A percentile compares a stretch with the other conserved stretches of the same genome.
Evolutionary conservation across 2,329 filamentous ascomycete species (phyloP).

Genomic region (Fusarium beomiforme): DNA sequence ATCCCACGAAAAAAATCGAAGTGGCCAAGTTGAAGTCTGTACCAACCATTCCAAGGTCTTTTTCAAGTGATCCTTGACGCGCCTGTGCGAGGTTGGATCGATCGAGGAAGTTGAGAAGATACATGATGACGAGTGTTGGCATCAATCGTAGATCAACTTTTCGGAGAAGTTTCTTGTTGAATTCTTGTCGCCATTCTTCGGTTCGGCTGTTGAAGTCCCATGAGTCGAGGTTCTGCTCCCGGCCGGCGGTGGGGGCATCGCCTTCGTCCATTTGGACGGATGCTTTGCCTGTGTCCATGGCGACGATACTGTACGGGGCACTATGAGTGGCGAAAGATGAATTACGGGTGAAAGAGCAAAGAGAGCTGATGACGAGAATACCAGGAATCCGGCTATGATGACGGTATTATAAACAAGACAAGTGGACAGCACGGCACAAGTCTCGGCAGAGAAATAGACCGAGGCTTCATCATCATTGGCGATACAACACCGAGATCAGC

Average conservation of each 20-base stretch:
- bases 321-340: accelerated
- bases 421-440: background rate
- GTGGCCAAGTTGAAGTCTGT: conserved; percentile 69
- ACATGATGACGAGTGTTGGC: conserved; percentile 64
- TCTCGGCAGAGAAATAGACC: conserved; percentile 1
- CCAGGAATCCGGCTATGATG: background rate
- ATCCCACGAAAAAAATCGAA: conserved; percentile 70
- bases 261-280: conserved; percentile 31
- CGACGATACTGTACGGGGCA: background rate
- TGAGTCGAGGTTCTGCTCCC: conserved; percentile 8
- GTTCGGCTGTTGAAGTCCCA: conserved; percentile 27
- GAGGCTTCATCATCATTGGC: background rate
- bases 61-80: conserved; percentile 62
- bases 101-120: conserved; percentile 66
- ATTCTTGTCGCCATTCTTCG: conserved; percentile 27
- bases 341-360: background rate
- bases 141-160: conserved; percentile 64
- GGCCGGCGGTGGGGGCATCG: background rate
- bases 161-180: conserved; percentile 52
- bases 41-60: conserved; percentile 62
- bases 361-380: background rate
- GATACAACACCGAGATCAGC: background rate
- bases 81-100: conserved; percentile 64
- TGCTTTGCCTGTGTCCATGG: conserved; percentile 20
- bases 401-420: background rate